Conservation (phyloP, 1,284 basidiomycete species). For the Apiotrichum sp. region DNA sequence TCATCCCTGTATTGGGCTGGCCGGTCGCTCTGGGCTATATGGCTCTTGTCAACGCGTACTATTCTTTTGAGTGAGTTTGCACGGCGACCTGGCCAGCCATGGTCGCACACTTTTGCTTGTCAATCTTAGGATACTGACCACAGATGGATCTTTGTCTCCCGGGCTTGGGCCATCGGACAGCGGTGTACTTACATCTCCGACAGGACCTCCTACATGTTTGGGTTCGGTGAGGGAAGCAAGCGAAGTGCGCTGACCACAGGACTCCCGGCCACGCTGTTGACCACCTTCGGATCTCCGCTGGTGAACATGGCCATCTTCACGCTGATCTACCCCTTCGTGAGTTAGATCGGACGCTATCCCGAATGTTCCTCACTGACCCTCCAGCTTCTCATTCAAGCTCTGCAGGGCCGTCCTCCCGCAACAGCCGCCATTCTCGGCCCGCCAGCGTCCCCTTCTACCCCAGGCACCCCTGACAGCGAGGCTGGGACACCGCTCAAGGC, state of each 20-base stretch:
- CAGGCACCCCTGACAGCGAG: constrained; percentile 18
- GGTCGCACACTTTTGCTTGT: background rate
- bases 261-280: constrained; percentile 36
- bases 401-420: constrained; percentile 36
- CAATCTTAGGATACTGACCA: too few relatives aligned
- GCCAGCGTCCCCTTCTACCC: constrained; percentile 12
- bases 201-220: constrained; percentile 40
- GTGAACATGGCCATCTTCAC: constrained; percentile 46
- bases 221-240: constrained; percentile 36
- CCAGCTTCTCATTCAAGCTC: constrained; percentile 45
- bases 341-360: constrained; percentile 3
- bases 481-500: background rate
- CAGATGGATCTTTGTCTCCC: constrained; percentile 39
- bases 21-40: constrained; percentile 34
- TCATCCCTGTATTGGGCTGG: constrained; percentile 39
- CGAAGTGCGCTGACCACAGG: constrained; percentile 18
- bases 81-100: background rate
- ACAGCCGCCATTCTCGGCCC: constrained; percentile 13
- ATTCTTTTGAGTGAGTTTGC: constrained; percentile 44
- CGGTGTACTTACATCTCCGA: constrained; percentile 38
- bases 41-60: constrained; percentile 44
- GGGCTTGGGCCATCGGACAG: constrained; percentile 37
- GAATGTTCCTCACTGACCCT: background rate
- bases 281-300: constrained; percentile 43
- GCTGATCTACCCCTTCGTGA: constrained; percentile 44